phyloP scores from a whole-genome alignment of 805 yeast genomes.

The Blastobotrys terrestris region DNA sequence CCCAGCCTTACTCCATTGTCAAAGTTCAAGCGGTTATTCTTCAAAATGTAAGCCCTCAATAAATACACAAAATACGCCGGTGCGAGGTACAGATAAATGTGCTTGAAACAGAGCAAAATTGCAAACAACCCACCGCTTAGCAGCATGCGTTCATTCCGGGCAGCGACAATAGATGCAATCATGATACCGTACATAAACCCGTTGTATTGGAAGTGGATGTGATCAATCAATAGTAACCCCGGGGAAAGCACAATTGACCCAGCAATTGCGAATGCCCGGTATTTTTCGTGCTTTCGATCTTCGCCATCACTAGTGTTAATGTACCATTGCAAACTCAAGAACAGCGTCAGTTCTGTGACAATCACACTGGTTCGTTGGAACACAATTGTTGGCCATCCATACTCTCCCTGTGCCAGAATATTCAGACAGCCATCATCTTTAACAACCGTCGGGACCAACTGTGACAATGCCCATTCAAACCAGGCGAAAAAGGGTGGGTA shows the following conservation, averaged over 20 bases:
- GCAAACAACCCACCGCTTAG: constrained; percentile 60
- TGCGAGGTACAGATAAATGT: constrained; percentile 85
- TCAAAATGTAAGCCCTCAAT: constrained; percentile 63
- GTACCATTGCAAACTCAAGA: constrained; percentile 64
- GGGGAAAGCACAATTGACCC: constrained; percentile 82
- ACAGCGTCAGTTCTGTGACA: constrained; percentile 64
- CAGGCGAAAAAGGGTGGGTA: constrained; percentile 98
- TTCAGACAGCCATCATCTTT: constrained; percentile 71
- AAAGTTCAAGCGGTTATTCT: constrained; percentile 41
- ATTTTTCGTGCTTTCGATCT: constrained; percentile 31
- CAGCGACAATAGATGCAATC: constrained; percentile 65
- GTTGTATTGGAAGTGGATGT: constrained; percentile 94
- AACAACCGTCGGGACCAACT: constrained; percentile 60
- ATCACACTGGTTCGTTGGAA: constrained; percentile 84
- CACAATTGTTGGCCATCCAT: constrained; percentile 71
- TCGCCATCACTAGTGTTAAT: constrained; percentile 33
- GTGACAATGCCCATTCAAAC: constrained; percentile 78
- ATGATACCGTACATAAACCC: constrained; percentile 87
- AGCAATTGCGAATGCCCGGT: constrained; percentile 65
- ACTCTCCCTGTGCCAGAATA: constrained; percentile 56
- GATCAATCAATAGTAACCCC: constrained; percentile 84
- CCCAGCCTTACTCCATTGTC: constrained; percentile 56
- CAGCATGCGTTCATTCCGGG: constrained; percentile 51
- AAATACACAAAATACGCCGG: constrained; percentile 87
- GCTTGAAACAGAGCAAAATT: constrained; percentile 82